Percentiles rank a stretch among this genome's conserved stretches.
phyloP scores from a whole-genome alignment of 1,139 yeast species.

The Saccharomyces hybrid region DNA sequence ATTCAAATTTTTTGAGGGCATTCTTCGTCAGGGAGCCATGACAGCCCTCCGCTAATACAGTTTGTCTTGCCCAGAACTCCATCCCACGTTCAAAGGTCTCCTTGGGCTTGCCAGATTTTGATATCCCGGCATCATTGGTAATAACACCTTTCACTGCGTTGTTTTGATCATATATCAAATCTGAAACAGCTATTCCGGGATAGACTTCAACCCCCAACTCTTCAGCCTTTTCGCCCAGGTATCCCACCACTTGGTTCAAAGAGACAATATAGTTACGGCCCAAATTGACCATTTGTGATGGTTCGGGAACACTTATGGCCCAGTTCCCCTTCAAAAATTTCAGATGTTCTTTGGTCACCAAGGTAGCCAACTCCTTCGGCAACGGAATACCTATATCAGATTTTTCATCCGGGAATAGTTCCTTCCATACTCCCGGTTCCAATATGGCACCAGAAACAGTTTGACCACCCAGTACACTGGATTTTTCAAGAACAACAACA shows the following conservation, averaged over 20 bases:
- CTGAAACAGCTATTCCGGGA: slow-evolving; percentile 84
- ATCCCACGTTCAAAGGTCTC: slow-evolving; percentile 85
- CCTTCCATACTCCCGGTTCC: slow-evolving; percentile 81
- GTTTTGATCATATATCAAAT: slow-evolving; percentile 55
- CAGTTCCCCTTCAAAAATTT: slow-evolving; percentile 47
- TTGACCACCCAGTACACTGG: slow-evolving; percentile 87
- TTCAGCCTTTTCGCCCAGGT: slow-evolving; percentile 83
- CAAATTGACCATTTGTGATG: slow-evolving; percentile 79
- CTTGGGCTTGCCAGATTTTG: slow-evolving; percentile 67
- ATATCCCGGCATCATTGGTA: slow-evolving; percentile 87
- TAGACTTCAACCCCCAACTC: slow-evolving; percentile 89
- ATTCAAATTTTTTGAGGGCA: slow-evolving; percentile 56
- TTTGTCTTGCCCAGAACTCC: slow-evolving; percentile 87
- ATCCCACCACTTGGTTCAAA: slow-evolving; percentile 70
- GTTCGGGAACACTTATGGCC: slow-evolving; percentile 76
- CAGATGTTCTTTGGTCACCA: slow-evolving; percentile 65
- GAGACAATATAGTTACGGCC: slow-evolving; percentile 82
- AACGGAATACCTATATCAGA: slow-evolving; percentile 59
- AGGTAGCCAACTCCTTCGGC: slow-evolving; percentile 67
- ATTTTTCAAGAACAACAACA: slow-evolving; percentile 85
- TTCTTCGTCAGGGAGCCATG: slow-evolving; percentile 88
- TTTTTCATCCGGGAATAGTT: slow-evolving; percentile 66
- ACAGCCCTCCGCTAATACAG: slow-evolving; percentile 93
- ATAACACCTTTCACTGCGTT: slow-evolving; percentile 78
- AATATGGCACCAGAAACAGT: slow-evolving; percentile 89